A percentile compares a stretch with the other conserved stretches of the same genome.
phyloP scores from a whole-genome alignment of 192 early-diverging fungal species.

The Rhizophlyctis rosea region DNA sequence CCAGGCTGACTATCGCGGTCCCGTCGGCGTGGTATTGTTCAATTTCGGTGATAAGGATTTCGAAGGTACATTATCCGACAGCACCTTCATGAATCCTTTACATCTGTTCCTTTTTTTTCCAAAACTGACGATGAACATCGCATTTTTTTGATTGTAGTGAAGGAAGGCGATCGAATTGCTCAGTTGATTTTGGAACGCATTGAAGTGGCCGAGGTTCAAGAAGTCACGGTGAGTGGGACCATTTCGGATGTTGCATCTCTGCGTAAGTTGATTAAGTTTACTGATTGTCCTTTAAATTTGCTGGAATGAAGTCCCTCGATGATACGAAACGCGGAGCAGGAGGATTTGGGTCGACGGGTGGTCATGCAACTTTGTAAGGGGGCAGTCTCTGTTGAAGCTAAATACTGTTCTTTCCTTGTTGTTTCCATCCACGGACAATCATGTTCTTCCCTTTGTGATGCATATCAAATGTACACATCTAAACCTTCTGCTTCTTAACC shows the following conservation, averaged over 20 bases:
- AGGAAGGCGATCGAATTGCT: constrained; percentile 90
- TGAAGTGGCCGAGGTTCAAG: constrained; percentile 70
- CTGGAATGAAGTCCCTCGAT: constrained; percentile 30
- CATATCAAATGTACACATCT: no score
- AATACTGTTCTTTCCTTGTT: no score
- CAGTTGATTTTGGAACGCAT: constrained; percentile 92
- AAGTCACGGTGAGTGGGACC: no score
- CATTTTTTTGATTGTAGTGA: constrained; percentile 46
- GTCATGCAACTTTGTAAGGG: constrained; percentile 5
- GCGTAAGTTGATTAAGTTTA: not conserved
- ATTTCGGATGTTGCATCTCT: constrained; percentile 52
- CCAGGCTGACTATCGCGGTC: constrained; percentile 77
- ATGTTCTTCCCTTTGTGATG: no score
- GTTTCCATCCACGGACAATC: no score
- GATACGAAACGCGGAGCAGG: constrained; percentile 47
- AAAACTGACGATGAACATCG: not conserved
- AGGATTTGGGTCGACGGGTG: constrained; percentile 57
- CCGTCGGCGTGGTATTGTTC: constrained; percentile 81
- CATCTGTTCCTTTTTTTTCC: not conserved
- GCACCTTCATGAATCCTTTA: not conserved
- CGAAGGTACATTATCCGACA: constrained; percentile 31
- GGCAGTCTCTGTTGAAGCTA: not conserved
- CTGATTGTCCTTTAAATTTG: not conserved
- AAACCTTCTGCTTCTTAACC: no score
- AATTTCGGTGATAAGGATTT: constrained; percentile 77